Evolutionary conservation across 805 yeast genomes (phyloP).

Genomic region (Naumovozyma castellii): DNA sequence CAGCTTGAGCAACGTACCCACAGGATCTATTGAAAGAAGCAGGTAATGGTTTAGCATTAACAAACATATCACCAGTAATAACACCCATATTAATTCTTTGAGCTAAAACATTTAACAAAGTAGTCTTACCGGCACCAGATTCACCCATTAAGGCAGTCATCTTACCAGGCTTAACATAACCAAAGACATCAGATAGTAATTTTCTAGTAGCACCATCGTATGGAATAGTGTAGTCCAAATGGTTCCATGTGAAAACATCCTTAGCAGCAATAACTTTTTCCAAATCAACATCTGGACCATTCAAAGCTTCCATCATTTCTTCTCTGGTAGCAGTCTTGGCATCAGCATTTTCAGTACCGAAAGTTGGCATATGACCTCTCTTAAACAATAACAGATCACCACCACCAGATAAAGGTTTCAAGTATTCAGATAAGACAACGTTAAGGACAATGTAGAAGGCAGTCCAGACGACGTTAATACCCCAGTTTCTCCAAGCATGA

Average conservation of each 20-base stretch:
- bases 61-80: constrained; percentile 62
- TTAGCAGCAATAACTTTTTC: constrained; percentile 30
- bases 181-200: constrained; percentile 47
- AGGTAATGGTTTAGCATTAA: constrained; percentile 53
- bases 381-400: constrained; percentile 36
- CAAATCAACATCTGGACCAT: constrained; percentile 27
- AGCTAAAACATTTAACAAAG: constrained; percentile 61
- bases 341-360: constrained; percentile 29
- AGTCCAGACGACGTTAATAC: constrained; percentile 45
- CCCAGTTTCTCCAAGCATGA: constrained; percentile 56
- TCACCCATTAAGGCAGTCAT: constrained; percentile 79
- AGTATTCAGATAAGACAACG: constrained; percentile 31
- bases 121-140: constrained; percentile 83
- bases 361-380: constrained; percentile 35
- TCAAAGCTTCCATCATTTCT: constrained; percentile 32
- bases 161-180: constrained; percentile 74
- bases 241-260: constrained; percentile 63
- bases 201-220: constrained; percentile 51
- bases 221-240: constrained; percentile 56
- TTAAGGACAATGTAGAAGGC: constrained; percentile 29
- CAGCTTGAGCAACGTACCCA: constrained; percentile 78
- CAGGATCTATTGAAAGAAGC: constrained; percentile 65
- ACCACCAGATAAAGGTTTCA: constrained; percentile 32
- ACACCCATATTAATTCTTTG: constrained; percentile 64
- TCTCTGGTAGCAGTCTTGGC: constrained; percentile 32